Evolutionary conservation across 108 stramenopile genomes (phyloP), one percentile per base, ranked within the genome.

Genomic region (Fragilariopsis cylindrus): DNA sequence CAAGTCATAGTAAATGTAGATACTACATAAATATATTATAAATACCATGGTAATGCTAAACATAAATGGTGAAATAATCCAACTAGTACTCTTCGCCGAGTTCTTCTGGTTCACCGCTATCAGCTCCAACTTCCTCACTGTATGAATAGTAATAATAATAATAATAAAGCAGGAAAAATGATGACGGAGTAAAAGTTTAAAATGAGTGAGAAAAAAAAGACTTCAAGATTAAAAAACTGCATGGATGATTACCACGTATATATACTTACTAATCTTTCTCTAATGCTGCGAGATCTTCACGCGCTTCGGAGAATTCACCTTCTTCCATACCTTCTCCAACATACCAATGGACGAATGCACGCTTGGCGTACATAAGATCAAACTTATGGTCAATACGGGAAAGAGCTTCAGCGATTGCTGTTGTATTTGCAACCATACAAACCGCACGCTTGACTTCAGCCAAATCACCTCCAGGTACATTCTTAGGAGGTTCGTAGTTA

Each of bases 341-440:
- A 74, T 98, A 99, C 98, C 98, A 99, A 91, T 99, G 97, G 65
- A 99, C 98, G 77, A 99, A 99, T 73, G 99, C 98, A 87, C 99
- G 98, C 96, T 99, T 99, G 92, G 97, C 97, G 83, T 99, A 99
- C 99, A 99, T 99, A 68, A 98, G 95, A 86, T 99, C 99, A 90
- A 99, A 99, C 96, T 99, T 94, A 96, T 98, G 98, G 77, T 99
- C 98, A 69, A 99, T 98, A 82, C 98, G 96, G 30, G 91, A 91
- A 42, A 98, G 87, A 30, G 96, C 97, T 88, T 98, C 98, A 64
- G 96, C 98, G 82, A 99, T 98, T 78, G 98, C 98, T 54, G 98
- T 99, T 74, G 98, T 99, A 93, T 99, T 99, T 86, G 98, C 96
- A 76, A 99, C 97, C 99, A 99, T 99, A 84, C 98, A 98, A 49